Evolutionary conservation across 108 stramenopile species (phyloP).

Genomic region (Conticribra guillardii): DNA sequence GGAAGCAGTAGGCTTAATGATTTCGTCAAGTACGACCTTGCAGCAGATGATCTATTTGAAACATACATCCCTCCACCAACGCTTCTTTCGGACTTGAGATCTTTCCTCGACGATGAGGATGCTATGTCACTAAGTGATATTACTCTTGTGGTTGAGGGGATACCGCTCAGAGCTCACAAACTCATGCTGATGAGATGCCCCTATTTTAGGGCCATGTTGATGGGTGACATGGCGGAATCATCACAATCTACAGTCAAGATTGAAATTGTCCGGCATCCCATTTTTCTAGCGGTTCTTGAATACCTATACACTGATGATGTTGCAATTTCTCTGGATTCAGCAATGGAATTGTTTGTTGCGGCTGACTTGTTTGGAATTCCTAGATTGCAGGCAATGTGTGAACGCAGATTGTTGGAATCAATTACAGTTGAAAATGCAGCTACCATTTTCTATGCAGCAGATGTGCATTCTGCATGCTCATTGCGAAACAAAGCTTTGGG

Average conservation of each 20-base stretch:
- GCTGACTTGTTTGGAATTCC: constrained; percentile 97
- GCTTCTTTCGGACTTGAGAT: constrained; percentile 79
- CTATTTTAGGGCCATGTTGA: constrained; percentile 92
- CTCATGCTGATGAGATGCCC: constrained; percentile 91
- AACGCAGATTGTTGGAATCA: constrained; percentile 87
- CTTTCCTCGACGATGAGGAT: constrained; percentile 83
- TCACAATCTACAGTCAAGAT: constrained; percentile 64
- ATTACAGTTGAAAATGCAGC: constrained; percentile 96
- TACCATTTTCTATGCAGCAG: constrained; percentile 93
- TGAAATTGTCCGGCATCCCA: constrained; percentile 68
- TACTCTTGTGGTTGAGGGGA: constrained; percentile 90
- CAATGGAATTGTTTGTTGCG: constrained; percentile 97
- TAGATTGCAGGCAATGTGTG: constrained; percentile 94
- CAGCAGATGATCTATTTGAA: constrained; percentile 39
- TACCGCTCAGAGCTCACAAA: constrained; percentile 91
- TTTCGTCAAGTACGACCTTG: constrained; percentile 75
- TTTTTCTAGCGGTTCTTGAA: constrained; percentile 90
- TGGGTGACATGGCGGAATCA: constrained; percentile 91
- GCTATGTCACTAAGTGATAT: constrained; percentile 82
- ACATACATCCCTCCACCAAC: constrained; percentile 82
- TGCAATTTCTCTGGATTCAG: constrained; percentile 78
- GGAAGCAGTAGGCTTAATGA: constrained; percentile 93
- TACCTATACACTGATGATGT: constrained; percentile 96
- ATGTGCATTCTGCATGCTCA: constrained; percentile 87
- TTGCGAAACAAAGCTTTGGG: constrained; percentile 90